Evolutionary conservation across 177 flowering plant species (phyloP), one percentile per base, ranked within the genome.

Genomic region (Vitis hybrid): DNA sequence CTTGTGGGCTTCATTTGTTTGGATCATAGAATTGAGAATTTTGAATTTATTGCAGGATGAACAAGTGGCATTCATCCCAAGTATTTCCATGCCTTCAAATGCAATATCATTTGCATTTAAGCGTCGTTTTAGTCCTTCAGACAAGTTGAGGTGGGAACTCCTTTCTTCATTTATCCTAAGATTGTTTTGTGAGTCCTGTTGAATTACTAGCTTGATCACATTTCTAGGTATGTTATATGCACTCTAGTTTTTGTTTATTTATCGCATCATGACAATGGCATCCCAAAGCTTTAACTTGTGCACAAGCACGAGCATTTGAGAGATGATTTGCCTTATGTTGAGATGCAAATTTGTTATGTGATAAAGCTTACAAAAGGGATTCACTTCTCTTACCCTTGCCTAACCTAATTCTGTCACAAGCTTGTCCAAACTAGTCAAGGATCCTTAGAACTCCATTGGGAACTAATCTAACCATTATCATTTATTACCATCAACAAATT

Each of bases 41-140:
- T 69, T 55, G 26, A 59, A 10, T 58, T 50, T 59, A 56, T 75
- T 81, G 69, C 85, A 95, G 99, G 99, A 95, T 81, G 90, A 85
- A 62, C 86, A 89, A 74, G 65, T 93, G 86, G 26, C 99, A 22
- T 80, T 95, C 73, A 89, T 88, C 70, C 98, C 99, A 64, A 83
- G 83, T 77, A 72, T 95, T 76, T 88, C 90, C 48, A 71, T 95
- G 72, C 99, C 98, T 68, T 90, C 92, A 57, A 93, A 95, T 85
- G 83, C 83, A 9, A 3, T 86, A 8, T 87, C 97, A 16, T 82
- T 92, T 82, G 98, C 97, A 18, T 93, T 95, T 78, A 95, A 95
- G 83, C 94, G 99, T 9, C 83, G 83, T 20, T 85, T 90, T 60
- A 64, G 85, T 78, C 91, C 90, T 75, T 84, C 88, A 26, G 91